Evolutionary conservation across 1,284 basidiomycete species (phyloP).

Genomic region (Fomitopsis betulina): DNA sequence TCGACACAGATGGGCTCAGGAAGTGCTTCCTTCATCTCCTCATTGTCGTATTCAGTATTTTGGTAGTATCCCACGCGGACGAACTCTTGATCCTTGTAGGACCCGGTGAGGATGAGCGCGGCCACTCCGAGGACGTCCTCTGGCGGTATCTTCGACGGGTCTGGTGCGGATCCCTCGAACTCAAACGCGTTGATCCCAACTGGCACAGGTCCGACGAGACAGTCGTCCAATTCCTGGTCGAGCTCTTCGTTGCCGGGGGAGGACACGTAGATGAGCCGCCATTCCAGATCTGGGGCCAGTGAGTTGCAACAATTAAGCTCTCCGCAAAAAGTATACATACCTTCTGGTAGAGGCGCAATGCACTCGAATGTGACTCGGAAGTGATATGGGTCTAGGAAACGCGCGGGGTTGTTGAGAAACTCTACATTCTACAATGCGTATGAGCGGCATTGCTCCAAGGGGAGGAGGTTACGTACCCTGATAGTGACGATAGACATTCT

Average conservation of each 20-base stretch:
- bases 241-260: slow-evolving; percentile 88
- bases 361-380: slow-evolving; percentile 99
- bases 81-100: slow-evolving; percentile 94
- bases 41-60: slow-evolving; percentile 96
- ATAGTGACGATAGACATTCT: slow-evolving; percentile 69
- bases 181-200: slow-evolving; percentile 95
- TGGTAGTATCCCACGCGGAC: slow-evolving; percentile 99
- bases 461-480: slow-evolving; percentile 23
- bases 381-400: slow-evolving; percentile 87
- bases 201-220: slow-evolving; percentile 94
- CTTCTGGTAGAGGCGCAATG: slow-evolving; percentile 85
- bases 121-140: slow-evolving; percentile 89
- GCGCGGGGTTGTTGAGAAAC: slow-evolving; percentile 91
- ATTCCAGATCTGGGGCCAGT: slow-evolving; percentile 78
- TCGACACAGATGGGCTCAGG: slow-evolving; percentile 74
- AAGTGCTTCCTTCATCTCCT: slow-evolving; percentile 78
- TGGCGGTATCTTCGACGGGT: slow-evolving; percentile 70
- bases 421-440: slow-evolving; percentile 61
- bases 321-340: slow-evolving; percentile 14
- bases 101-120: slow-evolving; percentile 87
- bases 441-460: neutral
- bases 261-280: slow-evolving; percentile 96
- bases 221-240: slow-evolving; percentile 95
- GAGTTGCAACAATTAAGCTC: neutral
- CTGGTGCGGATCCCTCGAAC: slow-evolving; percentile 79